Base-by-base conservation (phyloP, 2,329 filamentous ascomycete species). In the Teratosphaeria viscida region DNA sequence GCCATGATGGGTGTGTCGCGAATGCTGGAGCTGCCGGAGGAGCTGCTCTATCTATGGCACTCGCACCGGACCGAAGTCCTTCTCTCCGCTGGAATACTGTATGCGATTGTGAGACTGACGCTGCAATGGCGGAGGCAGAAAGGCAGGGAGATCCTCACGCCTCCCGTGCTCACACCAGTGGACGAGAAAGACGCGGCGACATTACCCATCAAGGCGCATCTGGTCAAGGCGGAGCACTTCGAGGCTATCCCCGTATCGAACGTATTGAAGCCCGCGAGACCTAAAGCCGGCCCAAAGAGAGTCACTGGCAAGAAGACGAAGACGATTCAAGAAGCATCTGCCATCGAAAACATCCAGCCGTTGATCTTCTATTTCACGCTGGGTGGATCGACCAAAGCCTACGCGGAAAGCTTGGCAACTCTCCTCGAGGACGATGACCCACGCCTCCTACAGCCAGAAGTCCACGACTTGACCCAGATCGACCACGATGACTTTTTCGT, bases 401-500 rank as follows among this genome's bases (percentile, higher is more conserved):
- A 86, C 60, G 88, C 88, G 1, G 81, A 83, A 27, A 77, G 80
- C 1, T 83, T 94, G 55, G n/a, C 77, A 82, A 60, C 74, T 76
- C 1, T 72, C 92, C 32, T 77, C 78, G 67, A 75, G 66, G 10
- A 69, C 67, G 52, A 66, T 68, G 23, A 65, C 64, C 63, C 62
- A 53, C 70, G 68, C 0, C 67, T 83, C 16, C 73, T 83, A 1
- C 76, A 82, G 43, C 85, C 90, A 1, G 79, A 88, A 68, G 74
- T 90, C 11, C 78, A 88, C 60, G 90, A 97, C 68, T 77, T 97
- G 29, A 86, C 92, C 2, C 86, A 96, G 62, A 82, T 95, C 57
- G 92, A 97, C 67, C 89, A 92, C 67, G 92, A 99, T 68, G 91
- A 96, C 70, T 96, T 88, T 74, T 97, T 97, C 70, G 85, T 95